Base-by-base conservation (phyloP, 768 basidiomycete genomes). In the Mycena maculata region DNA sequence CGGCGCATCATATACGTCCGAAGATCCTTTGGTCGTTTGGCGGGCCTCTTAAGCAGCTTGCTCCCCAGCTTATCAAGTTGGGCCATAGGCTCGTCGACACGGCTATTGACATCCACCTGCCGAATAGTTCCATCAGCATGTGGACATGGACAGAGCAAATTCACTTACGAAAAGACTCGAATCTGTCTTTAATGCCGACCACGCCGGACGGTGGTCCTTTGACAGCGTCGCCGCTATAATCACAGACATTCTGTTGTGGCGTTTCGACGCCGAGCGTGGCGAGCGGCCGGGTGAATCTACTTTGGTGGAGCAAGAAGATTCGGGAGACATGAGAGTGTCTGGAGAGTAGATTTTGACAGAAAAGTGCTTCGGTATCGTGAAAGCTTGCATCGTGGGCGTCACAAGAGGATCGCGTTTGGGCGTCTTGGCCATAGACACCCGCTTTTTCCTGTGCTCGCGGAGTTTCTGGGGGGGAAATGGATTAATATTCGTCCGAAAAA, bases 191-290 rank as follows among this genome's bases (percentile, higher is more conserved):
- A 70, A 63, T 30, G 65, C 50, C 23, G 68, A 70, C 59, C 59
- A 58, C 20, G 63, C 33, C 36, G 67, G 53, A n/a, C 58, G 49
- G 41, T 42, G 48, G 31, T 70, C 41, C 25, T 60, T 69, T 0
- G 65, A 68, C 11, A 72, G 59, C 13, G 71, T 72, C 10, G 71
- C 71, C 16, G 71, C 65, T 20, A 72, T 23, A 33, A 72, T 67
- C 13, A 68, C 60, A 23, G 71, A 70, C 63, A 68, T 65, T 38
- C 56, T 53, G 3, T 67, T 60, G 53, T 58, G 50, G 38, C 63
- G 63, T 45, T 68, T 60, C 4, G 63, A 39, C 39, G 25, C 55
- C 28, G 39, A 28, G 36, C 20, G 4, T 9, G 41, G 38, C 2
- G 39, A 58, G 18, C 52, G 54, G 23, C 50, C 31, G 16, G 67